Base-by-base conservation (phyloP, 352 stramenopile species). In the Globisporangium solare region DNA sequence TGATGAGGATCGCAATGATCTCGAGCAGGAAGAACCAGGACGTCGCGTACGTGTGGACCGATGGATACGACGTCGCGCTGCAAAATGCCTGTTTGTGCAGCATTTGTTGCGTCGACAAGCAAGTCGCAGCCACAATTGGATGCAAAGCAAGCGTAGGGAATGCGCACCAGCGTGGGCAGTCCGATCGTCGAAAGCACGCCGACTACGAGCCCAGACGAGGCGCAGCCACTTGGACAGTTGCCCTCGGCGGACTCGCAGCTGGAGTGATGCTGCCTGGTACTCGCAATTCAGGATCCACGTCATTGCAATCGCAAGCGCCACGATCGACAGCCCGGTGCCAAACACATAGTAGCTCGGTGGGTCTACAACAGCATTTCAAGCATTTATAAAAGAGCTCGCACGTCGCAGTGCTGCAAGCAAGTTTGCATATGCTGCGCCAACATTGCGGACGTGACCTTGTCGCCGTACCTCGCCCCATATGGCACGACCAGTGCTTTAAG, bases 261-360 rank as follows among this genome's bases (percentile, higher is more conserved):
- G 35, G 18, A 50, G 47, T 31, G 72, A 50, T 31, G 64, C 43
- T 5, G 27, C 47, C 55, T 88, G 73, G 60, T 77, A 81, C 17
- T 68, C 31, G 54, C 59, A 67, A 47, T 88, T 88, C 61, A 73
- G 49, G 14, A 65, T 22, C 74, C 75, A 86, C 21, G 71, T 75
- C 22, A 84, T 20, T 4, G 63, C 39, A n/a, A 88, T 68, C 24
- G 68, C 47, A 39, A 76, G 31, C 1, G 73, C 71, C 4, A 72
- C 68, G 48, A 73, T 52, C 6, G 64, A 61, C 10, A 86, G 60
- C 0, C 73, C 76, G 13, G 58, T 53, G 55, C 63, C 70, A 45
- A 86, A 86, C 11, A 83, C 54, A 15, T 71, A 67, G 51, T 79
- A 78, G 6, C 61, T 68, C 1, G 68, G 68, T 12, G 49, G 43